A percentile compares a stretch with the other conserved stretches of the same genome.
These are phyloP conservation scores for Apiotrichum brassicae DNA, from an alignment of 1,284 basidiomycete species.

Conservation along the genomic window DNA sequence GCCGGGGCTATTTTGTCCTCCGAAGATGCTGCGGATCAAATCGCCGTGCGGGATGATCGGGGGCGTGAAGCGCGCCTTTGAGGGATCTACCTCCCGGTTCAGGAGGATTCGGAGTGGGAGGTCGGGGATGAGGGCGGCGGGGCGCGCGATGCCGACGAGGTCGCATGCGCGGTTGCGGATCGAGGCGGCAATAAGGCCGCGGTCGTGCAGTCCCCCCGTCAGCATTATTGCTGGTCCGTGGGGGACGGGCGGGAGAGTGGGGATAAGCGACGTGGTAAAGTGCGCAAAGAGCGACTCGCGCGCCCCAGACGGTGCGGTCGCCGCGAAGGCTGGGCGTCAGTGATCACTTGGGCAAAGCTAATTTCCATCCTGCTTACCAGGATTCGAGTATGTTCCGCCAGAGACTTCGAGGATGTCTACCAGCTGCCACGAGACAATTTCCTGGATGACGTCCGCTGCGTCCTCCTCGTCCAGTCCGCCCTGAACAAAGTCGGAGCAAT, in stretches of 20 bases:
- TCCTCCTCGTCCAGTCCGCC: constrained; percentile 43
- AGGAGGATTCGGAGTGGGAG: constrained; percentile 29
- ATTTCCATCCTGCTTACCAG: constrained; percentile 15
- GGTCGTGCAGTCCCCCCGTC: constrained; percentile 39
- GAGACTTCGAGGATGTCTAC: constrained; percentile 46
- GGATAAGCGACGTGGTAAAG: constrained; percentile 35
- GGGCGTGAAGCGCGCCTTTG: constrained; percentile 21
- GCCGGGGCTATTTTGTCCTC: constrained; percentile 13
- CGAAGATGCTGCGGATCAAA: constrained; percentile 19
- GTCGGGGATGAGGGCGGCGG: constrained; percentile 33
- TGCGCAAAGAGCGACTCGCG: constrained; percentile 40
- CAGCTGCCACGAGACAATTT: constrained; percentile 50
- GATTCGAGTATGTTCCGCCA: constrained; percentile 40
- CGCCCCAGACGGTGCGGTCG: constrained; percentile 6
- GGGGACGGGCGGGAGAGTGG: constrained; percentile 29
- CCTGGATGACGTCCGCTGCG: constrained; percentile 33
- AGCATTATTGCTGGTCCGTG: constrained; percentile 40
- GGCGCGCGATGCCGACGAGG: constrained; percentile 38
- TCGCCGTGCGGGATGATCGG: constrained; percentile 31
- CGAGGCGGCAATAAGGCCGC: constrained; percentile 28
- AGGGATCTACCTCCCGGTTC: constrained; percentile 21
- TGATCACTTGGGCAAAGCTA: neutral
- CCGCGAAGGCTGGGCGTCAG: constrained; percentile 15
- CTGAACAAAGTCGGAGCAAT: constrained; percentile 72
- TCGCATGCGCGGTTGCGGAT: constrained; percentile 33